Conservation (phyloP, 1,284 basidiomycete species). For the Trichosporon ovoides region DNA sequence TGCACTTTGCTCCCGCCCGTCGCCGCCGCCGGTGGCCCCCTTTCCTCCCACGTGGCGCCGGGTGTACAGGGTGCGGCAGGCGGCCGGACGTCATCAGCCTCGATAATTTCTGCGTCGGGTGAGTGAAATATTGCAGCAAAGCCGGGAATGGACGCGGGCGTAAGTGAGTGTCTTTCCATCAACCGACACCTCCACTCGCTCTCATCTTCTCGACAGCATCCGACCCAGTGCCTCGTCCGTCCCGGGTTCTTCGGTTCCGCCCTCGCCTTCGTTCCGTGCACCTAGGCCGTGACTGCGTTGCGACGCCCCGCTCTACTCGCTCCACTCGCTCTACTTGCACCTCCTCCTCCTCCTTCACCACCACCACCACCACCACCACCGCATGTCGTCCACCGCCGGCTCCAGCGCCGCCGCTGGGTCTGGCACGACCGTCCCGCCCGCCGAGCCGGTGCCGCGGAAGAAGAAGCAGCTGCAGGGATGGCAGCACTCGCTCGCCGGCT, state of each 20-base stretch:
- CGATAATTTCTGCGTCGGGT: conserved; percentile 4
- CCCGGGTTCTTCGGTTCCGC: too few relatives aligned
- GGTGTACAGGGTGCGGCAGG: background rate
- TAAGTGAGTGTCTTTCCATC: background rate
- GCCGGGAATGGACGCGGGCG: background rate
- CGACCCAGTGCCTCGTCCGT: too few relatives aligned
- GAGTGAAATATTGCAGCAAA: background rate
- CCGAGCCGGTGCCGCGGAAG: conserved; percentile 7
- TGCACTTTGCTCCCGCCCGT: conserved; percentile 5
- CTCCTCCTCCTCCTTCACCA: background rate
- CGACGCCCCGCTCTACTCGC: too few relatives aligned
- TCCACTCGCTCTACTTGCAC: background rate
- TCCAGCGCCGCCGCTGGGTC: conserved; percentile 4
- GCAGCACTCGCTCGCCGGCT: conserved; percentile 78
- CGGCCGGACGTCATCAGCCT: background rate
- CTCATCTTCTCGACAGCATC: background rate
- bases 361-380: too few relatives aligned
- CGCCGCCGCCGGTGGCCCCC: too few relatives aligned
- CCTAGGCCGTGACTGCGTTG: too few relatives aligned
- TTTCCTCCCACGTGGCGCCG: conserved; percentile 2
- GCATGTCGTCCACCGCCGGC: background rate
- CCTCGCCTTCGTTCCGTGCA: too few relatives aligned
- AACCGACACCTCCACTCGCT: background rate
- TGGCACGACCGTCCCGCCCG: background rate
- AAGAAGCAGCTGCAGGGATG: conserved; percentile 63